A percentile compares a stretch with the other conserved stretches of the same genome.
These are phyloP conservation scores for Dioscorea cayenensis DNA, from an alignment of 116 monocot genomes.

Conservation along the genomic window DNA sequence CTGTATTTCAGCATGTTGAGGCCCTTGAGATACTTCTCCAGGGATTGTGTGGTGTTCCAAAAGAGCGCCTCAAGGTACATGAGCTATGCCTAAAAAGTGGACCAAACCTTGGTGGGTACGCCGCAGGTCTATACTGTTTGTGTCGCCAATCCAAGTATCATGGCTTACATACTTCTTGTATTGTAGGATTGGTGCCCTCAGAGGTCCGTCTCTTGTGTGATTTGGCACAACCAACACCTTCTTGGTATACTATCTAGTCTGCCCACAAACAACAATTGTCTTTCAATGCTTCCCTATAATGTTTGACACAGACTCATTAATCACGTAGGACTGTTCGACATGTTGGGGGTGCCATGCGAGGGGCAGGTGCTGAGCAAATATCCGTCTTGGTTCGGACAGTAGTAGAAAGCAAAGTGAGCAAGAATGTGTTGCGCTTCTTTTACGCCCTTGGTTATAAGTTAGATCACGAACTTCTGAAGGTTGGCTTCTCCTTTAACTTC, in stretches of 20 bases:
- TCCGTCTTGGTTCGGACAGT: conserved; percentile 75
- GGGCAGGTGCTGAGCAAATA: conserved; percentile 82
- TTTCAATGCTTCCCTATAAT: neutral
- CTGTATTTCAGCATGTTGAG: conserved; percentile 69
- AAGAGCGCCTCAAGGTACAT: conserved; percentile 70
- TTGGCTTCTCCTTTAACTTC: conserved; percentile 69
- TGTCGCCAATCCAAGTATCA: neutral
- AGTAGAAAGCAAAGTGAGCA: conserved; percentile 70
- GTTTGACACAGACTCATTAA: neutral
- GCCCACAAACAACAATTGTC: neutral
- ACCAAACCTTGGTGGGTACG: conserved; percentile 61
- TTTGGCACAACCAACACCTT: conserved; percentile 39
- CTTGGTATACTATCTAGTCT: conserved; percentile 32
- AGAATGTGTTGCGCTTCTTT: conserved; percentile 76
- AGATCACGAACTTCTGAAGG: conserved; percentile 84
- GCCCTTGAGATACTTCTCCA: conserved; percentile 88
- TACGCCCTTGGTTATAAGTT: conserved; percentile 80
- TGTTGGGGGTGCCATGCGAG: conserved; percentile 88
- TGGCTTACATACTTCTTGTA: neutral
- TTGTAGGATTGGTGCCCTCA: conserved; percentile 53
- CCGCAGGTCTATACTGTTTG: neutral
- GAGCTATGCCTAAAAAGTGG: conserved; percentile 89
- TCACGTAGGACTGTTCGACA: conserved; percentile 69
- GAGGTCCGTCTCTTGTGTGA: conserved; percentile 75
- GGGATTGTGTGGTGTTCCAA: conserved; percentile 76